Percentiles rank a stretch among this genome's conserved stretches.
Conservation (phyloP, 2,329 filamentous ascomycete species). For the Gnomoniopsis sp. region DNA sequence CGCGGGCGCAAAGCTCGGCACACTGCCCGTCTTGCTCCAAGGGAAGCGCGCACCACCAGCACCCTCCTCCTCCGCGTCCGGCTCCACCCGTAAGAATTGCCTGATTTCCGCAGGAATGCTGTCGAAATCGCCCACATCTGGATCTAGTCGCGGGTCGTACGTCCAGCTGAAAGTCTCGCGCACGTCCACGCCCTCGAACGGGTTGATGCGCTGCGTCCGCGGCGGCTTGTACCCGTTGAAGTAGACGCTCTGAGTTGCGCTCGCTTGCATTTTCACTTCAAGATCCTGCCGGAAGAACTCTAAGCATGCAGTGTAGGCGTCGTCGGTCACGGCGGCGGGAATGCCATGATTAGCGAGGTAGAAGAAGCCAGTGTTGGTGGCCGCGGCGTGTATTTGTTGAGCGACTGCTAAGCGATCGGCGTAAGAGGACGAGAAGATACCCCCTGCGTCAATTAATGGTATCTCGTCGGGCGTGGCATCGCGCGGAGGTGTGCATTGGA, state of each 20-base stretch:
- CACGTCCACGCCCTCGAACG: conserved; percentile 45
- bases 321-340: conserved; percentile 25
- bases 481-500: conserved; percentile 33
- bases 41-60: conserved; percentile 34
- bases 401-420: conserved; percentile 19
- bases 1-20: conserved; percentile 45
- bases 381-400: conserved; percentile 32
- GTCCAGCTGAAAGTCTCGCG: conserved; percentile 50
- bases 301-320: conserved; percentile 31
- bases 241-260: conserved; percentile 34
- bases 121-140: conserved; percentile 36
- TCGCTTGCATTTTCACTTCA: conserved; percentile 38
- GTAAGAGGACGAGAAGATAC: conserved; percentile 29
- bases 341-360: conserved; percentile 52
- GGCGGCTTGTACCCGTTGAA: conserved; percentile 46
- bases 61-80: background rate
- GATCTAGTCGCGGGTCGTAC: conserved; percentile 52
- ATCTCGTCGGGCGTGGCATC: conserved; percentile 41
- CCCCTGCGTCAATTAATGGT: conserved; percentile 49
- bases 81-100: conserved; percentile 40
- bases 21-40: conserved; percentile 47
- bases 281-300: conserved; percentile 47
- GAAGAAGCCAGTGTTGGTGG: conserved; percentile 52
- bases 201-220: conserved; percentile 43
- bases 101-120: conserved; percentile 41